Percentiles rank a stretch among this genome's conserved stretches.
Conservation (phyloP, 1,284 basidiomycete species). For the Rhodotorula sp. region DNA sequence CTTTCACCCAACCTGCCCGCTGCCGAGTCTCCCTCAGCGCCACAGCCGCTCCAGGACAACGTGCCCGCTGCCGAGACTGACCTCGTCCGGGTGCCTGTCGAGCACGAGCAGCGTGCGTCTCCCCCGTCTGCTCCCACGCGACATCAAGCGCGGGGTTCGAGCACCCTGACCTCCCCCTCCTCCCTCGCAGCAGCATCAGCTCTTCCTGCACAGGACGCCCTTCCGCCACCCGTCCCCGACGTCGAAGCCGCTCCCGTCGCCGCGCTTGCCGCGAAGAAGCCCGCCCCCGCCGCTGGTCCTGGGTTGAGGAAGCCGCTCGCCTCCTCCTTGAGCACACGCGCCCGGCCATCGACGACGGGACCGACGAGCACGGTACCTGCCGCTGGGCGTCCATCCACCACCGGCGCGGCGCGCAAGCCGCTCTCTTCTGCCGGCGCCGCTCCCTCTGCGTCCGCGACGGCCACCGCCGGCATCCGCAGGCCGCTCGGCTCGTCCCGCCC, state of each 20-base stretch:
- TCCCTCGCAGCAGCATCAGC: neutral
- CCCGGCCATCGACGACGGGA: neutral
- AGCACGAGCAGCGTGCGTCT: neutral
- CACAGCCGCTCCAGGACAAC: no score
- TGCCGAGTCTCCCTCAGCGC: no score
- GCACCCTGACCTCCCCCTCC: no score
- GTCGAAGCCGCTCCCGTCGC: neutral
- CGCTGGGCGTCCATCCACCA: neutral
- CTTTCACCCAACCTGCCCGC: no score
- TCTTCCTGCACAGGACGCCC: neutral
- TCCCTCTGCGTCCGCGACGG: neutral
- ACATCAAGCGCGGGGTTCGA: neutral
- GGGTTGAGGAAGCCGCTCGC: neutral
- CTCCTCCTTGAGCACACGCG: neutral
- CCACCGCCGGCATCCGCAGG: neutral
- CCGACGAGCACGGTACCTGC: neutral
- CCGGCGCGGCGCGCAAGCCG: neutral
- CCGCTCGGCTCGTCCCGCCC: no score
- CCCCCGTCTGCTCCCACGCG: no score
- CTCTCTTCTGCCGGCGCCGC: neutral
- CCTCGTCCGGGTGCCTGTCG: no score
- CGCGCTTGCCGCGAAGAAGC: neutral
- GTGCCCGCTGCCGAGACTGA: no score
- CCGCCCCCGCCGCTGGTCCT: neutral
- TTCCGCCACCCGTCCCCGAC: neutral